Percentiles rank a stretch among this genome's conserved stretches.
Evolutionary conservation across 768 basidiomycete species (phyloP).

Genomic region (Amyloporia xantha): DNA sequence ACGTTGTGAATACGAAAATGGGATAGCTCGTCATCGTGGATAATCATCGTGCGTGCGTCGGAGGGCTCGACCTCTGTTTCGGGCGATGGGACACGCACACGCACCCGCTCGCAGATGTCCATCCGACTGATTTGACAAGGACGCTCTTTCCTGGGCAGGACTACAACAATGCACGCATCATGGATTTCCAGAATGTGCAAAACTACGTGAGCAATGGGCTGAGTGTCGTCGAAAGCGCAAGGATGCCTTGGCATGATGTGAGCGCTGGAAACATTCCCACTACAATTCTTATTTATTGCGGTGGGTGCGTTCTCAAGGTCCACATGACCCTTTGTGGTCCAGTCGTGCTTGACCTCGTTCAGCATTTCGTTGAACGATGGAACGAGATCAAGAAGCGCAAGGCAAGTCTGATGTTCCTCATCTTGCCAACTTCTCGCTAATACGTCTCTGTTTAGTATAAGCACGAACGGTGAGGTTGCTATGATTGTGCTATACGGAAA

Average conservation of each 20-base stretch:
- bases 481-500: not conserved
- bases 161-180: constrained; percentile 84
- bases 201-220: constrained; percentile 68
- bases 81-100: constrained; percentile 95
- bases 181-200: constrained; percentile 79
- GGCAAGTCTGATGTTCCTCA: constrained; percentile 27
- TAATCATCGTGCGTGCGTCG: constrained; percentile 79
- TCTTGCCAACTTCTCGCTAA: not conserved
- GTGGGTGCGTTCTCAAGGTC: constrained; percentile 34
- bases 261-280: constrained; percentile 22
- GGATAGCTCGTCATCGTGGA: constrained; percentile 77
- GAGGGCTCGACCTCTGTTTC: constrained; percentile 93
- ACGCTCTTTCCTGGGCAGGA: constrained; percentile 93
- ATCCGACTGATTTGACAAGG: constrained; percentile 74
- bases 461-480: constrained; percentile 19
- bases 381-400: constrained; percentile 85
- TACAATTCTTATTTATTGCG: not conserved
- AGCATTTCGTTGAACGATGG: constrained; percentile 92
- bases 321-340: constrained; percentile 83
- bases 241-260: constrained; percentile 98
- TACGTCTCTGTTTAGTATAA: constrained; percentile 21
- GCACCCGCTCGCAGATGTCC: constrained; percentile 87
- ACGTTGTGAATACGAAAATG: not conserved
- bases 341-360: constrained; percentile 82
- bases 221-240: constrained; percentile 56